phyloP scores from a whole-genome alignment of 225 moss, liverwort and hornwort genomes.

The Antitrichia curtipendula region DNA sequence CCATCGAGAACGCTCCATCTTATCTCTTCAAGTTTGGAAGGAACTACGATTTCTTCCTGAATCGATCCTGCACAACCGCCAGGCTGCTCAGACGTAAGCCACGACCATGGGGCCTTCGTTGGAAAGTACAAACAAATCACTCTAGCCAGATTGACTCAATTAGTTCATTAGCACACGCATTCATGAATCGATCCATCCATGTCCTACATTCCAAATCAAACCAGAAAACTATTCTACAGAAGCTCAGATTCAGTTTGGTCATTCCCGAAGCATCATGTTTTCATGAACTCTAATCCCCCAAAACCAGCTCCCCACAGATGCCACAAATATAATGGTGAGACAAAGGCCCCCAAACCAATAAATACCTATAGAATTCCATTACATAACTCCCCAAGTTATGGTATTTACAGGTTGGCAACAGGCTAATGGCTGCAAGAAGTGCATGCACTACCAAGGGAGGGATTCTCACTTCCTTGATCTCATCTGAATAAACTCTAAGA shows the following conservation, averaged over 20 bases:
- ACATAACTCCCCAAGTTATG: background rate
- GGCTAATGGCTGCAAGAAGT: background rate
- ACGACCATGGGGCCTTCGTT: background rate
- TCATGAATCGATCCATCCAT: background rate
- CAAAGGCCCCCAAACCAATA: background rate
- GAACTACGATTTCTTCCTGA: conserved; percentile 75
- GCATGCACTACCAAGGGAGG: background rate
- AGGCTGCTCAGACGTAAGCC: conserved; percentile 53
- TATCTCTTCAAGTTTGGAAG: conserved; percentile 53
- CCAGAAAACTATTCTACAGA: background rate
- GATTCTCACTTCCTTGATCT: background rate
- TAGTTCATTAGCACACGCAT: background rate
- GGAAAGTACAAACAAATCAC: background rate
- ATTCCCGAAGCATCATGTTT: background rate
- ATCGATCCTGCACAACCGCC: conserved; percentile 65
- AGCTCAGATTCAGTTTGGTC: background rate
- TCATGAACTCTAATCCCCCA: background rate
- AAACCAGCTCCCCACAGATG: background rate
- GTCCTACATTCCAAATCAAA: background rate
- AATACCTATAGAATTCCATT: background rate
- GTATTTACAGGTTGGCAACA: conserved; percentile 1
- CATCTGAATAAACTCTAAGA: background rate
- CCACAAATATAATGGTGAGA: background rate
- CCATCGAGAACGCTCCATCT: conserved; percentile 44
- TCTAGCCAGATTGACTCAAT: background rate